Conservation (phyloP, 2,329 filamentous ascomycete species). For the Aspergillus sergii region DNA sequence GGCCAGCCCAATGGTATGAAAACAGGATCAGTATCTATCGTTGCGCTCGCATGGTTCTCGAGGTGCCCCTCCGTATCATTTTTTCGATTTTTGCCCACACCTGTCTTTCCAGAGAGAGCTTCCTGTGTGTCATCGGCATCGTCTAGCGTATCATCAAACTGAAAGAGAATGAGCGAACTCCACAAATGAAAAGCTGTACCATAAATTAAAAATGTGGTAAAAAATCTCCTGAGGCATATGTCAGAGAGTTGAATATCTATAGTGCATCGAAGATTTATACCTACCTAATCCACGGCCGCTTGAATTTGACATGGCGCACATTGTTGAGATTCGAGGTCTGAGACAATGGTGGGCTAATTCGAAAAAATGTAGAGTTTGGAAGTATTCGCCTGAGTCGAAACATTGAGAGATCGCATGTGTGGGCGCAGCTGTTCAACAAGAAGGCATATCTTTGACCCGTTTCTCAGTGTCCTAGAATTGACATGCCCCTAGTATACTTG, state of each 20-base stretch:
- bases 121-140: conserved; percentile 22
- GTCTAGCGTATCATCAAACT: conserved; percentile 31
- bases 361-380: conserved; percentile 28
- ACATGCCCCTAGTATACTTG: background rate
- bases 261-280: background rate
- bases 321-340: conserved; percentile 22
- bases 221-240: conserved; percentile 27
- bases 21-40: conserved; percentile 48
- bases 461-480: background rate
- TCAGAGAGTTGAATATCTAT: background rate
- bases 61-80: background rate
- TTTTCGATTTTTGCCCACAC: background rate
- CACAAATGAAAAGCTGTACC: conserved; percentile 38
- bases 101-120: background rate
- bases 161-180: conserved; percentile 34
- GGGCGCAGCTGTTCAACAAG: conserved; percentile 10
- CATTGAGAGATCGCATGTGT: conserved; percentile 33
- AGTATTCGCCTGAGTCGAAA: conserved; percentile 33
- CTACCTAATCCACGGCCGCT: conserved; percentile 39
- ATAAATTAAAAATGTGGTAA: conserved; percentile 33
- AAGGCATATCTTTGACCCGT: conserved; percentile 8
- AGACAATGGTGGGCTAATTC: conserved; percentile 23
- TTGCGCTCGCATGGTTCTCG: conserved; percentile 12
- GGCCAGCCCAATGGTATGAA: conserved; percentile 65
- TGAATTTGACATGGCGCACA: conserved; percentile 36